phyloP scores from a whole-genome alignment of 768 basidiomycete species.

The Rhizopogon salebrosus region DNA sequence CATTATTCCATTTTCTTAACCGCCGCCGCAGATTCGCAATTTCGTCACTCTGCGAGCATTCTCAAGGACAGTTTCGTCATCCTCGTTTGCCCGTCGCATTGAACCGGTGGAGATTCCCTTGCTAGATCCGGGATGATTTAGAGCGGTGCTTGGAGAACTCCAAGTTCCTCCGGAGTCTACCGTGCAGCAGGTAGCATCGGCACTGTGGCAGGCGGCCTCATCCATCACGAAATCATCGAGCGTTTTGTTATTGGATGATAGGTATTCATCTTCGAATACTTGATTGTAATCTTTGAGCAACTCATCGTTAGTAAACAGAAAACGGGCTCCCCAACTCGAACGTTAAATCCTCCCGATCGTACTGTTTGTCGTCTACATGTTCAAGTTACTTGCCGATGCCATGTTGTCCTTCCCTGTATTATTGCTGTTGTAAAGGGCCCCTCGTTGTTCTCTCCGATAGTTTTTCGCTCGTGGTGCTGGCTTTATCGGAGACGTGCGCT shows the following conservation, averaged over 20 bases:
- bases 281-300: slow-evolving; percentile 81
- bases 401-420: slow-evolving; percentile 43
- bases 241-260: slow-evolving; percentile 84
- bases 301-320: slow-evolving; percentile 34
- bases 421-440: slow-evolving; percentile 49
- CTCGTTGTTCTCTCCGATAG: slow-evolving; percentile 34
- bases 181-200: slow-evolving; percentile 39
- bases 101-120: slow-evolving; percentile 60
- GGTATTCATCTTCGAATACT: slow-evolving; percentile 88
- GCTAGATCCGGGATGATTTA: slow-evolving; percentile 81
- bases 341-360: slow-evolving; percentile 43
- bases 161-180: slow-evolving; percentile 57
- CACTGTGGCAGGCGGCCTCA: slow-evolving; percentile 23
- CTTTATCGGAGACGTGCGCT: slow-evolving; percentile 84
- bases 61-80: too few species aligned
- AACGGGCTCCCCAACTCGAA: slow-evolving; percentile 31
- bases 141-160: slow-evolving; percentile 84
- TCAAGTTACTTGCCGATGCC: slow-evolving; percentile 45
- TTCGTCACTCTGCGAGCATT: too few species aligned
- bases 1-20: too few species aligned
- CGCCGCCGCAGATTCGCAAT: too few species aligned
- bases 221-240: slow-evolving; percentile 49
- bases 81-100: too few species aligned
- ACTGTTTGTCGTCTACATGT: slow-evolving; percentile 42
- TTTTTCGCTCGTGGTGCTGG: slow-evolving; percentile 86